Evolutionary conservation across 2,329 filamentous ascomycete genomes (phyloP).

Genomic region (Byssothecium circinans): DNA sequence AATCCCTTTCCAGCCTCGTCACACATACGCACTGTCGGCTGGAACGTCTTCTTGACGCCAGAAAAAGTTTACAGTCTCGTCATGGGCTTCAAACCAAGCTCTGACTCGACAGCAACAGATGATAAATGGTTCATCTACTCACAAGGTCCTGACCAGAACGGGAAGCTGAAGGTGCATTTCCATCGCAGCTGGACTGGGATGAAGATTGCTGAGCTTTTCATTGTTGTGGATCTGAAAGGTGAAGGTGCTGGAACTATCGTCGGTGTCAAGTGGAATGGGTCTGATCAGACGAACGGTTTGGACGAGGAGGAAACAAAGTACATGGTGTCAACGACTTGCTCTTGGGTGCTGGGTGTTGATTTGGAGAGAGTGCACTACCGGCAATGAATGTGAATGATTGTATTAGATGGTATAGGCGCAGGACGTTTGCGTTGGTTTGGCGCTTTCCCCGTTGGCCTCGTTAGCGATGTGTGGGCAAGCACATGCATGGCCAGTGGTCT

Average conservation of each 20-base stretch:
- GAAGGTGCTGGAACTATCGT: constrained; percentile 40
- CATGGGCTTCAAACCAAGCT: constrained; percentile 26
- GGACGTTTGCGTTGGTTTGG: too few species aligned
- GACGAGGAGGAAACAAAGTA: constrained; percentile 33
- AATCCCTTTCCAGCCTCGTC: constrained; percentile 19
- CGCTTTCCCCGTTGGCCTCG: too few species aligned
- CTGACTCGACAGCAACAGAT: constrained; percentile 12
- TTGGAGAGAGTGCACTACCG: constrained; percentile 44
- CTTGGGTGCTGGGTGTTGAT: constrained; percentile 27
- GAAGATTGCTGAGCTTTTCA: constrained; percentile 39
- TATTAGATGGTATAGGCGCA: too few species aligned
- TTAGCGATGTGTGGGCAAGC: too few species aligned
- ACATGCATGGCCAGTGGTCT: too few species aligned
- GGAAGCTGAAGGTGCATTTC: constrained; percentile 42
- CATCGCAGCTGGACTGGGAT: constrained; percentile 35
- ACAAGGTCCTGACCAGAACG: constrained; percentile 34
- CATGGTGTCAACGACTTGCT: constrained; percentile 27
- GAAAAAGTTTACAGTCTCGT: constrained; percentile 33
- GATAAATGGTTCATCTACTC: constrained; percentile 41
- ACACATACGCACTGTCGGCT: constrained; percentile 20
- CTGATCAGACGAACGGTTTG: constrained; percentile 30
- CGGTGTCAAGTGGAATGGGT: constrained; percentile 39
- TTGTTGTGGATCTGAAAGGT: constrained; percentile 38
- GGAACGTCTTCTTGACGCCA: constrained; percentile 38
- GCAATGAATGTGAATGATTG: constrained; percentile 1